phyloP scores from a whole-genome alignment of 1,139 yeast species.

The Kurtzmaniella quercitrusa region DNA sequence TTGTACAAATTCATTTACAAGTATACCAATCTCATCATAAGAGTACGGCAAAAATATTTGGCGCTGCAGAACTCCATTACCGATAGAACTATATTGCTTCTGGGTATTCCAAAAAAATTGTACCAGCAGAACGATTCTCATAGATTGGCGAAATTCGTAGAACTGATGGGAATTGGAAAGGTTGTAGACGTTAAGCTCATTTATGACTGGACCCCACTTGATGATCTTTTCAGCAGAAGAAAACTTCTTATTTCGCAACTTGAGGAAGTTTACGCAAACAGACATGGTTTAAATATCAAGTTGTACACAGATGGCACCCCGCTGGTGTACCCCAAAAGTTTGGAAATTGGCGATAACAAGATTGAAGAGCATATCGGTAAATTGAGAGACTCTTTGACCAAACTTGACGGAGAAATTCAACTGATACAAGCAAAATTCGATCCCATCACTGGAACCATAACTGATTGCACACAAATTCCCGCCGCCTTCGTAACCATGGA shows the following conservation, averaged over 20 bases:
- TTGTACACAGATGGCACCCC: constrained; percentile 31
- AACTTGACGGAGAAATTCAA: constrained; percentile 26
- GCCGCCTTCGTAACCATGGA: constrained; percentile 82
- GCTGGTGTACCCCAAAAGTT: constrained; percentile 16
- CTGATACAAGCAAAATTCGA: constrained; percentile 30
- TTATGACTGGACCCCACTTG: constrained; percentile 52
- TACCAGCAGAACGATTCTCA: constrained; percentile 35
- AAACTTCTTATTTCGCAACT: constrained; percentile 27
- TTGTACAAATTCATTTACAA: constrained; percentile 59
- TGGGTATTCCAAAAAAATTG: constrained; percentile 68
- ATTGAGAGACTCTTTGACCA: constrained; percentile 9
- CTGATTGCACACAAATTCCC: constrained; percentile 42
- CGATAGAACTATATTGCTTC: constrained; percentile 82
- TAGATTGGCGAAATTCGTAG: constrained; percentile 49
- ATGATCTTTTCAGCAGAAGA: constrained; percentile 37
- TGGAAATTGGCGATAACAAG: constrained; percentile 2
- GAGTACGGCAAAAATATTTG: constrained; percentile 73
- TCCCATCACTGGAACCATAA: constrained; percentile 21
- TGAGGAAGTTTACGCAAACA: constrained; percentile 44
- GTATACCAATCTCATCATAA: constrained; percentile 69
- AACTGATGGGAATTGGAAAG: constrained; percentile 58
- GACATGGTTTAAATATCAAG: constrained; percentile 44
- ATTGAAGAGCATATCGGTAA: constrained; percentile 2
- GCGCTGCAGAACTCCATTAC: constrained; percentile 90
- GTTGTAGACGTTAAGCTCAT: constrained; percentile 53